These are phyloP conservation scores for Spathaspora sp. DNA, from an alignment of 805 yeast species.

Conservation along the genomic window DNA sequence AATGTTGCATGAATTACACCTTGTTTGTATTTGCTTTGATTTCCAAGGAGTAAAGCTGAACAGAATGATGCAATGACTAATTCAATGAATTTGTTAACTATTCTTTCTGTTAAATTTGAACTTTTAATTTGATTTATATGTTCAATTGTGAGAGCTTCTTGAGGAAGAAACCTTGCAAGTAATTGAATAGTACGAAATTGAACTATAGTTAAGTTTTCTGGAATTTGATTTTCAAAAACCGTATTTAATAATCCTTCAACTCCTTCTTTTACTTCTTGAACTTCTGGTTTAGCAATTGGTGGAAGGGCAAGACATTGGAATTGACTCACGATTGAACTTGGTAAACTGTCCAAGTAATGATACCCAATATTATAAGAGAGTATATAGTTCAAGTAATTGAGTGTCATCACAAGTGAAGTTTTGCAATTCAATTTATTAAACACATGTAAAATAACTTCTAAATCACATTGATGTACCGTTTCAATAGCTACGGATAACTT, in stretches of 20 bases:
- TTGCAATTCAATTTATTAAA: conserved; percentile 19
- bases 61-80: conserved; percentile 15
- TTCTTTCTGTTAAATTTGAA: conserved; percentile 7
- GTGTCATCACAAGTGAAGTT: conserved; percentile 15
- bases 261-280: not conserved
- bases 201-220: conserved; percentile 2
- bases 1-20: not conserved
- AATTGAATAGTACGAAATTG: conserved; percentile 3
- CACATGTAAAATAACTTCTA: conserved; percentile 11
- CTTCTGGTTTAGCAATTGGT: conserved; percentile 26
- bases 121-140: conserved; percentile 7
- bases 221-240: not conserved
- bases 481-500: conserved; percentile 1
- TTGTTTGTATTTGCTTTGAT: not conserved
- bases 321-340: conserved; percentile 9
- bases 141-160: conserved; percentile 14
- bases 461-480: conserved; percentile 3
- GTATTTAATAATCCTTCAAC: conserved; percentile 7
- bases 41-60: not conserved
- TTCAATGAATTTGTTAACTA: conserved; percentile 12
- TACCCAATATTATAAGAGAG: conserved; percentile 11
- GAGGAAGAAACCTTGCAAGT: conserved; percentile 2
- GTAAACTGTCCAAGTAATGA: conserved; percentile 8
- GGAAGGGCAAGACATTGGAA: conserved; percentile 20
- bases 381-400: conserved; percentile 16